Evolutionary conservation across 768 basidiomycete genomes (phyloP).

Genomic region (Agrocybe chaxingu): DNA sequence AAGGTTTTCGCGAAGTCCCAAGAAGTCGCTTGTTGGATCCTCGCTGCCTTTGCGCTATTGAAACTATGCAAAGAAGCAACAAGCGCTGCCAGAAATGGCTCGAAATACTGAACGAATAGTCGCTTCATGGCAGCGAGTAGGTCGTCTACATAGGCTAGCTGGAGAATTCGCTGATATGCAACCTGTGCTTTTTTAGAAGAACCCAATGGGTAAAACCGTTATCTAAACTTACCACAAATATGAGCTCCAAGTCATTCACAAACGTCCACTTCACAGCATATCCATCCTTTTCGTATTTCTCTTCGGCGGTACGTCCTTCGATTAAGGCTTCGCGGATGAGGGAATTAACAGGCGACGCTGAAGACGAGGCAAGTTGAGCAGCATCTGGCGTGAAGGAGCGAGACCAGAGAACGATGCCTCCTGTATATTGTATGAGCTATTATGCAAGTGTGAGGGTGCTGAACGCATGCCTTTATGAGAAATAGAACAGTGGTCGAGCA

Average conservation of each 20-base stretch:
- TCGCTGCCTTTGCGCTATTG: constrained; percentile 40
- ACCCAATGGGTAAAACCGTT: constrained; percentile 4
- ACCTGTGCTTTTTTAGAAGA: constrained; percentile 48
- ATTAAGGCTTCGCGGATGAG: constrained; percentile 90
- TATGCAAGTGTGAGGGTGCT: not conserved
- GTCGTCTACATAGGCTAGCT: constrained; percentile 90
- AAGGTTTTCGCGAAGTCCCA: constrained; percentile 75
- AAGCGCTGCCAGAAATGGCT: constrained; percentile 79
- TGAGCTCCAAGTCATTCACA: constrained; percentile 92
- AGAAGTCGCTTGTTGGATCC: constrained; percentile 30
- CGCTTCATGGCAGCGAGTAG: constrained; percentile 77
- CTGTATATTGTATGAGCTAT: constrained; percentile 35
- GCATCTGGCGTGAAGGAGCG: constrained; percentile 91
- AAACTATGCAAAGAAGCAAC: constrained; percentile 77
- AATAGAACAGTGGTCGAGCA: constrained; percentile 96
- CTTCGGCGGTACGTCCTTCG: constrained; percentile 79
- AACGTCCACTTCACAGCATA: constrained; percentile 94
- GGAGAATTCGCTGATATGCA: constrained; percentile 94
- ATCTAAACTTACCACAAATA: constrained; percentile 78
- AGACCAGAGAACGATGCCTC: constrained; percentile 93
- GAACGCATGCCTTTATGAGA: constrained; percentile 74
- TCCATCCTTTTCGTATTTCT: constrained; percentile 90
- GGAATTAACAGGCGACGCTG: constrained; percentile 82
- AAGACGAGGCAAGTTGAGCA: constrained; percentile 60
- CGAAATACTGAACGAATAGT: constrained; percentile 84